Conservation (phyloP, 805 yeast genomes). For the Nematodospora valgi region DNA sequence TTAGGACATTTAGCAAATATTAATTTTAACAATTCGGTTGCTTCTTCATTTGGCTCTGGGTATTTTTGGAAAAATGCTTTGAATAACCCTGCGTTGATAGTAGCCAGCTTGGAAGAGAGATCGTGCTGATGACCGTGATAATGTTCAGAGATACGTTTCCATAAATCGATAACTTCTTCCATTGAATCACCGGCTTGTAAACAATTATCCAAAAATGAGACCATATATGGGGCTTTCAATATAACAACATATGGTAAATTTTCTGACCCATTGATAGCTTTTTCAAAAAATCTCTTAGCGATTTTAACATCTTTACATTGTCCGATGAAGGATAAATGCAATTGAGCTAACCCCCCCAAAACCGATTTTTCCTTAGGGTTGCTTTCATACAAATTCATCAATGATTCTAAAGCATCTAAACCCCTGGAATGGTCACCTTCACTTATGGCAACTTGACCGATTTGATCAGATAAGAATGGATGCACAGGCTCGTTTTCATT, state of each 20-base stretch:
- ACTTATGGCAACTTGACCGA: constrained; percentile 68
- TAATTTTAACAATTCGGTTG: constrained; percentile 52
- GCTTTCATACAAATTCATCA: constrained; percentile 50
- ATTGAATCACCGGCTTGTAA: constrained; percentile 56
- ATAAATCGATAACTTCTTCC: constrained; percentile 55
- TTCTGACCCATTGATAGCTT: constrained; percentile 52
- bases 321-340: constrained; percentile 77
- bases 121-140: constrained; percentile 46
- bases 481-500: constrained; percentile 26
- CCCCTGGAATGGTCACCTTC: constrained; percentile 67
- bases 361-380: constrained; percentile 19
- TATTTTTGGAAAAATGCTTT: constrained; percentile 61
- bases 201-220: constrained; percentile 58
- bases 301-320: constrained; percentile 68
- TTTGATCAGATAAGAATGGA: constrained; percentile 58
- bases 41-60: constrained; percentile 49
- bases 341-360: constrained; percentile 59
- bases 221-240: constrained; percentile 71
- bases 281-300: constrained; percentile 71
- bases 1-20: constrained; percentile 54
- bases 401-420: constrained; percentile 55
- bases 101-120: constrained; percentile 68
- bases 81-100: constrained; percentile 67
- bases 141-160: constrained; percentile 47
- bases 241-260: constrained; percentile 72